Conservation (phyloP, 2,329 filamentous ascomycete genomes). For the Colletotrichum sp. region DNA sequence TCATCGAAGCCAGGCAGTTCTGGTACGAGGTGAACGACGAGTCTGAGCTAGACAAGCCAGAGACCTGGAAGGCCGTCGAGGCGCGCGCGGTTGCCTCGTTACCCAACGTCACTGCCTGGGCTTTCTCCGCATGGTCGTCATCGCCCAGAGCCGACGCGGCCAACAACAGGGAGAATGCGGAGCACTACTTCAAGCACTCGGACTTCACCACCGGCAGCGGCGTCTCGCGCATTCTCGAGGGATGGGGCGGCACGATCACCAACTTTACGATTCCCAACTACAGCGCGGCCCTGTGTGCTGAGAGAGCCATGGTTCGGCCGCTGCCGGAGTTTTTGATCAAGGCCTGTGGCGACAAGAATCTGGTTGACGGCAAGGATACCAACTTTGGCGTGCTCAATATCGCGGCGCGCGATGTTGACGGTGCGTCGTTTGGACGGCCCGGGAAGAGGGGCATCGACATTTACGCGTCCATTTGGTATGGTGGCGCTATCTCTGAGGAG, state of each 20-base stretch:
- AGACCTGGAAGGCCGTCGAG: constrained; percentile 25
- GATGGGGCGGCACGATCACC: constrained; percentile 36
- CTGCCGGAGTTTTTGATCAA: constrained; percentile 29
- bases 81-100: constrained; percentile 27
- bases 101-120: constrained; percentile 27
- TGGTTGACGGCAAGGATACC: constrained; percentile 20
- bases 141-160: constrained; percentile 27
- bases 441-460: constrained; percentile 18
- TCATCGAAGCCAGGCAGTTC: constrained; percentile 24
- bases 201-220: constrained; percentile 3
- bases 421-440: background rate
- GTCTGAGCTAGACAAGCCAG: constrained; percentile 14
- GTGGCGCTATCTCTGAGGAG: constrained; percentile 22
- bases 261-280: constrained; percentile 39
- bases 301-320: constrained; percentile 33
- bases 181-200: constrained; percentile 32
- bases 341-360: constrained; percentile 27
- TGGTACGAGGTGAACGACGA: constrained; percentile 27
- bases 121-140: constrained; percentile 28
- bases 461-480: constrained; percentile 27
- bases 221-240: constrained; percentile 29
- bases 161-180: constrained; percentile 31
- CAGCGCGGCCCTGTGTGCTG: constrained; percentile 27
- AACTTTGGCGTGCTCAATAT: constrained; percentile 27
- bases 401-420: constrained; percentile 22